Conservation (phyloP, 2,329 filamentous ascomycete genomes). For the Sporothrix pallida region DNA sequence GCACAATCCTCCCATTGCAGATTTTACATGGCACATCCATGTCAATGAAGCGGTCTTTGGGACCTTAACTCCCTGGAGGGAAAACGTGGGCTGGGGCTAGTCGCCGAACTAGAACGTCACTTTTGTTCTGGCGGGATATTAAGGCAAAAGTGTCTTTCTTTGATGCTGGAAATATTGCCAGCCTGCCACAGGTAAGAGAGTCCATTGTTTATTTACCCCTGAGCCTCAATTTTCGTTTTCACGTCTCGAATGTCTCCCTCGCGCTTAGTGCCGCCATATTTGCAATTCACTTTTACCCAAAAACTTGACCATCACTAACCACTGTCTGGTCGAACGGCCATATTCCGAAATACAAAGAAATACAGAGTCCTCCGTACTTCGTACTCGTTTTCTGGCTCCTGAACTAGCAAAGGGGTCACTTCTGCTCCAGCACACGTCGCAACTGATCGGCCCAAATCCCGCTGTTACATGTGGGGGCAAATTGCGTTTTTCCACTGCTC, state of each 20-base stretch:
- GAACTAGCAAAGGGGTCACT: not conserved
- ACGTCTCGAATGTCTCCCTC: too few species aligned
- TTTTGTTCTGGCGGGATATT: constrained; percentile 1
- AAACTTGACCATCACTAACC: too few species aligned
- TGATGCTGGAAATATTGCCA: not conserved
- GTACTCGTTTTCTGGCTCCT: not conserved
- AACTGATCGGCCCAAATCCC: not conserved
- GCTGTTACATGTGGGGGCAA: not conserved
- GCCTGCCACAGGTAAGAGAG: not conserved
- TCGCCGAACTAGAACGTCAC: constrained; percentile 13
- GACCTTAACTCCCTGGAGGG: not conserved
- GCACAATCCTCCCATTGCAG: constrained; percentile 10
- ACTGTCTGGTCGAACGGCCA: too few species aligned
- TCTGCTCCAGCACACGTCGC: too few species aligned
- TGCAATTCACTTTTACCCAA: too few species aligned
- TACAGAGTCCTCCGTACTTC: too few species aligned
- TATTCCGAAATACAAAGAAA: too few species aligned
- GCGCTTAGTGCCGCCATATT: too few species aligned
- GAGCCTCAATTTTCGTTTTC: not conserved
- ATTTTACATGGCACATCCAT: constrained; percentile 29
- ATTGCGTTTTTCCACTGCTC: constrained; percentile 2
- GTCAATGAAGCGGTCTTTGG: not conserved
- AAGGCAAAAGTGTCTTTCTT: not conserved
- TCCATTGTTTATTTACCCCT: constrained; percentile 13
- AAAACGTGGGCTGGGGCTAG: constrained; percentile 28